Percentiles rank a stretch among this genome's conserved stretches.
Conservation (phyloP, 2,329 filamentous ascomycete genomes). For the Epichloe glyceriae region DNA sequence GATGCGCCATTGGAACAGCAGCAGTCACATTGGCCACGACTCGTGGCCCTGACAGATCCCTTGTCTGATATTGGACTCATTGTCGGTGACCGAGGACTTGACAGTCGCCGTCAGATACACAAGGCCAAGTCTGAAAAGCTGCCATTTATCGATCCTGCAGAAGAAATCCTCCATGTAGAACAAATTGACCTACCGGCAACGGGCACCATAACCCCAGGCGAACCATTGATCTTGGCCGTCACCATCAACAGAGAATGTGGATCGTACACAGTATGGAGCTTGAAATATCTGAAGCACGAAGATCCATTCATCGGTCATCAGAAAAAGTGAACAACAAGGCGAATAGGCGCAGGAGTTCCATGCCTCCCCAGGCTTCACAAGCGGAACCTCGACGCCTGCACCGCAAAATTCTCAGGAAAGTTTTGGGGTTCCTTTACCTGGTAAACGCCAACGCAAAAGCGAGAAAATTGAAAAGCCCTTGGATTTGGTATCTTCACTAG, state of each 20-base stretch:
- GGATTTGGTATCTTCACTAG: conserved; percentile 58
- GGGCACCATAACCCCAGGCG: conserved; percentile 22
- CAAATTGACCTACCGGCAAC: conserved; percentile 43
- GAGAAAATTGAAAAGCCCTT: conserved; percentile 37
- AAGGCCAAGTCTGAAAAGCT: conserved; percentile 28
- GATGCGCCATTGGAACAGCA: conserved; percentile 38
- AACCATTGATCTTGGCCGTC: conserved; percentile 58
- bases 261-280: conserved; percentile 74
- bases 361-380: conserved; percentile 57
- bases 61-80: conserved; percentile 76
- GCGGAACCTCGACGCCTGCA: conserved; percentile 67
- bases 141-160: conserved; percentile 55
- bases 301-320: conserved; percentile 37
- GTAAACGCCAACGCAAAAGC: conserved; percentile 40
- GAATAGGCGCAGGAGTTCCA: conserved; percentile 45
- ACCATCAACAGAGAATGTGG: conserved; percentile 68
- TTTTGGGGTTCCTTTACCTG: conserved; percentile 47
- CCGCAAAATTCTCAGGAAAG: conserved; percentile 62
- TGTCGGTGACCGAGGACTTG: conserved; percentile 43
- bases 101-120: conserved; percentile 14
- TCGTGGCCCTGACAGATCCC: conserved; percentile 78
- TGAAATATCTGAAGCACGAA: conserved; percentile 62
- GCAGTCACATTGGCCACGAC: conserved; percentile 53
- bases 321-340: conserved; percentile 32
- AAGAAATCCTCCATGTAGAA: conserved; percentile 78